A percentile compares a stretch with the other conserved stretches of the same genome.
These are phyloP conservation scores for Ceratobasidium sp. DNA, from an alignment of 1,284 basidiomycete genomes.

Conservation along the genomic window DNA sequence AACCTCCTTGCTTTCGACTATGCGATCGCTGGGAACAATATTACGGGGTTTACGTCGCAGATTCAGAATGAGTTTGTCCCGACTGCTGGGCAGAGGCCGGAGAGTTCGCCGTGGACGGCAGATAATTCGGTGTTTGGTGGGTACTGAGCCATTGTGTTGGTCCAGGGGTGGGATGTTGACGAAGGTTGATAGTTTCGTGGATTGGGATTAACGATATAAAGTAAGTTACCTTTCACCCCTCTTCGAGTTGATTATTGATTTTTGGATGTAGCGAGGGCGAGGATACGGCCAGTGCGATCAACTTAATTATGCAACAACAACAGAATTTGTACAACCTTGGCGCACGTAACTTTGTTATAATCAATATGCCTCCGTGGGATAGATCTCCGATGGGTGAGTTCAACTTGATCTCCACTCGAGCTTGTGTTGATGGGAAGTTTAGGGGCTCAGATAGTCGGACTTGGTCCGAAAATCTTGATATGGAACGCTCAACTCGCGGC, in stretches of 20 bases:
- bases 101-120: conserved; percentile 27
- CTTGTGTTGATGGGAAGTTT: not conserved
- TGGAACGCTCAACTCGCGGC: conserved; percentile 14
- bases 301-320: conserved; percentile 63
- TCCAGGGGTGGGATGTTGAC: not conserved
- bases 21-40: conserved; percentile 22
- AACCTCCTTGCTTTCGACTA: conserved; percentile 21
- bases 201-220: conserved; percentile 75
- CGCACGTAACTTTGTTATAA: conserved; percentile 74
- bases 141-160: not conserved
- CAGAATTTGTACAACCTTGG: conserved; percentile 65
- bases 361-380: conserved; percentile 73
- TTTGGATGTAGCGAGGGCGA: not conserved
- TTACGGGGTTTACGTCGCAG: conserved; percentile 20
- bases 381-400: conserved; percentile 63
- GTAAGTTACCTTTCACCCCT: conserved; percentile 56
- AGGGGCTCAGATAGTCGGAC: conserved; percentile 21
- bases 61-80: conserved; percentile 22
- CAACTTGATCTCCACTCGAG: too few relatives aligned
- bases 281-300: conserved; percentile 50
- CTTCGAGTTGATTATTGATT: not conserved
- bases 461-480: conserved; percentile 1
- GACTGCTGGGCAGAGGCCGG: conserved; percentile 29
- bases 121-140: conserved; percentile 31
- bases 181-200: conserved; percentile 66